Evolutionary conservation across 2,329 filamentous ascomycete genomes (phyloP).

Genomic region (Fusarium protoensiforme): DNA sequence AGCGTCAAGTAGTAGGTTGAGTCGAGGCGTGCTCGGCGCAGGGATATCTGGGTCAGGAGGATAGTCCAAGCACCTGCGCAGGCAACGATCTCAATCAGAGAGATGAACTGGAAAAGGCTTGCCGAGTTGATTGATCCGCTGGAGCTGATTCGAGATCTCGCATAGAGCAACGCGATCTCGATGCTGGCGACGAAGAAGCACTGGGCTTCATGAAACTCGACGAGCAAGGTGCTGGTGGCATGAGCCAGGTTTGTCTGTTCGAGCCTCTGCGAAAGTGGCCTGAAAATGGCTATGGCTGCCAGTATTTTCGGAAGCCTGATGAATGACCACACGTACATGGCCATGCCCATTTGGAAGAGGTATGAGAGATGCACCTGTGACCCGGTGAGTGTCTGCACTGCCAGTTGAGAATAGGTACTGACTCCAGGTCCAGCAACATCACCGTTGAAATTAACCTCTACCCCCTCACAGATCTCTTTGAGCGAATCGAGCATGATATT

Average conservation of each 20-base stretch:
- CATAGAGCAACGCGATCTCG: neutral
- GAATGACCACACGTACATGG: conserved; percentile 5
- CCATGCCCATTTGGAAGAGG: conserved; percentile 16
- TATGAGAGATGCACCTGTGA: conserved; percentile 16
- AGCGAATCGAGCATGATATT: neutral
- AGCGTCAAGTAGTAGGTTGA: conserved; percentile 3
- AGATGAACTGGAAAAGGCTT: conserved; percentile 1
- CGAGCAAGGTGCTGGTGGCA: conserved; percentile 13
- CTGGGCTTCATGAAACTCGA: conserved; percentile 25
- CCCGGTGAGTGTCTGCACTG: neutral
- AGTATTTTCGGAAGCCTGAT: neutral
- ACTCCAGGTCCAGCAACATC: conserved; percentile 27
- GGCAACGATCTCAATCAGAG: neutral
- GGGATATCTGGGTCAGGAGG: neutral
- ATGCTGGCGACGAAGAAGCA: conserved; percentile 20
- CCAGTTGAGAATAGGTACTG: no score
- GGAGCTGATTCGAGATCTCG: neutral
- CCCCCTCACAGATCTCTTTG: neutral
- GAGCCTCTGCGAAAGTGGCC: no score
- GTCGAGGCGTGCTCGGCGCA: conserved; percentile 3
- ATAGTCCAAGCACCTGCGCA: conserved; percentile 17
- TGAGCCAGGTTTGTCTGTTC: neutral
- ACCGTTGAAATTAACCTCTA: conserved; percentile 11
- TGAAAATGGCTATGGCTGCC: no score
- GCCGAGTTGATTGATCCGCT: conserved; percentile 9